Evolutionary conservation across 1,284 basidiomycete species (phyloP), one percentile per base, ranked within the genome.

Genomic region (Ganoderma lucidum): DNA sequence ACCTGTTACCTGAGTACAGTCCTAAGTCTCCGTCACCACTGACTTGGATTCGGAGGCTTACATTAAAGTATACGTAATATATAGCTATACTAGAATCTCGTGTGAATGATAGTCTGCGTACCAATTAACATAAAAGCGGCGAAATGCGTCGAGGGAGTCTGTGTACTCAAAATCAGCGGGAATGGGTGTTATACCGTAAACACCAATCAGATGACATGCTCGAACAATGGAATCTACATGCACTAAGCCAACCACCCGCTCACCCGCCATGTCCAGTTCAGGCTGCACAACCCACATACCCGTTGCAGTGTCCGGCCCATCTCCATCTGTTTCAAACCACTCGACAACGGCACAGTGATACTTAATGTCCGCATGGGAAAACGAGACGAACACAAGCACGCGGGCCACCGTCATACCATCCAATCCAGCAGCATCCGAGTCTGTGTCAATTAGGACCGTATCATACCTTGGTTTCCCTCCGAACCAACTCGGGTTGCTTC

Each of bases 251-350:
- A 65, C 39, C 0, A n/a, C 45, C 0, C 51, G 35, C 0, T 60
- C 59, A 39, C 19, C 60, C 14, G 30, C 10, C 8, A 44, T 17
- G 23, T 80, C 78, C 8, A 72, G 77, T 62, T 75, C 58, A 35
- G 35, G 35, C 35, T 35, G 35, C 1, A 81, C 78, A 23, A 74
- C 67, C 80, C 81, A 81, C 77, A 81, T 78, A 0, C 80, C 81
- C 0, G 76, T 81, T 0, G 68, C 70, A 4, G 48, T 45, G 61
- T 78, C 75, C 3, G 76, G 76, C 3, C n/a, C 37, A 37, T 75
- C 67, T 3, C 70, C 73, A 19, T 74, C 44, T 3, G 42, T 64
- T 5, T 68, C 23, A 59, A 78, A 80, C 79, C 80, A 80, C 10
- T 77, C 48, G 6, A 55, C 70, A 9, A 77, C 48, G 1, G 75